phyloP scores from a whole-genome alignment of 768 basidiomycete species.

The Paxillus rubicundulus region DNA sequence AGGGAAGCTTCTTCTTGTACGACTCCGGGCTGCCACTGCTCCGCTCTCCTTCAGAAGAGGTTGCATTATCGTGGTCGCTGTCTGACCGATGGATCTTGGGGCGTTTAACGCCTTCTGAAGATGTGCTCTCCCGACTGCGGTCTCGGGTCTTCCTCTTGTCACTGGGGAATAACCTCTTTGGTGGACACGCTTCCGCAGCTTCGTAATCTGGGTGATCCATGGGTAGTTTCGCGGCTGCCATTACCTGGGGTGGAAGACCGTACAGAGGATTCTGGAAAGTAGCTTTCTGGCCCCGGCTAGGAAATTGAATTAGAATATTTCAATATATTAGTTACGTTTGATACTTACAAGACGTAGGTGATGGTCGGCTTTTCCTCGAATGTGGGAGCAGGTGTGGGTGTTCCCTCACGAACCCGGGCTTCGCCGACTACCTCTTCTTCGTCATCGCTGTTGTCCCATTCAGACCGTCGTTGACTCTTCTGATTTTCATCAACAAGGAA shows the following conservation, averaged over 20 bases:
- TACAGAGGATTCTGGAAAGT: conserved; percentile 64
- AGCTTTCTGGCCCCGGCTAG: conserved; percentile 68
- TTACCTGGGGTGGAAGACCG: conserved; percentile 42
- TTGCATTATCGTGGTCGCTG: conserved; percentile 2
- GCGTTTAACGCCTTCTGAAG: conserved; percentile 15
- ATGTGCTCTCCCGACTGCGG: conserved; percentile 18
- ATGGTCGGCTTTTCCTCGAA: conserved; percentile 58
- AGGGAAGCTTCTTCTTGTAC: not conserved
- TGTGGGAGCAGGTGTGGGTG: conserved; percentile 35
- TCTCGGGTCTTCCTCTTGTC: conserved; percentile 30
- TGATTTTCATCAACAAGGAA: conserved; percentile 48
- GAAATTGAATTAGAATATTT: conserved; percentile 4
- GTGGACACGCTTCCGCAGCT: conserved; percentile 51
- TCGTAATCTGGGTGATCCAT: conserved; percentile 65
- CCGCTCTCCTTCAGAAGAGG: conserved; percentile 18
- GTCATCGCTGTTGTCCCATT: conserved; percentile 36
- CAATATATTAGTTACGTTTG: not conserved
- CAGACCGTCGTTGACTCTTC: conserved; percentile 17
- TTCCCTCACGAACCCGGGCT: conserved; percentile 33
- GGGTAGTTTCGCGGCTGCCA: conserved; percentile 50
- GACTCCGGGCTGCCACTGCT: not conserved
- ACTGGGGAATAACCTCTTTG: conserved; percentile 51
- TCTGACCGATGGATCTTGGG: conserved; percentile 6
- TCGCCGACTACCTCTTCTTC: conserved; percentile 33
- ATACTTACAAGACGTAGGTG: conserved; percentile 71